Evolutionary conservation across 108 stramenopile genomes (phyloP), one percentile per base, ranked within the genome.

Genomic region (Conticribra guillardii): DNA sequence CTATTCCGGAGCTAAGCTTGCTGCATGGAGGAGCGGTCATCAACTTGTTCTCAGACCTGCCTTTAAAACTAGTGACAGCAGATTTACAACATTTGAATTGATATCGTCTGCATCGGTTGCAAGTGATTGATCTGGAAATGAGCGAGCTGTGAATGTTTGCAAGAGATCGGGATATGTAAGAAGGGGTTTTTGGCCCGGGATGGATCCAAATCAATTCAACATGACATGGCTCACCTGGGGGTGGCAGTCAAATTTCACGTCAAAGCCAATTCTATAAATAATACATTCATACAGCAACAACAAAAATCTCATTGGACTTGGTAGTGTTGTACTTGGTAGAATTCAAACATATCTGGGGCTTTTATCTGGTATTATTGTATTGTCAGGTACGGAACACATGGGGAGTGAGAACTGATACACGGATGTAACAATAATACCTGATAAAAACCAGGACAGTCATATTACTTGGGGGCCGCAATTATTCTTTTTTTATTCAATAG

Each of bases 41-140:
- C 65, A 67, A 18, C 33, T 66, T 8, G 48, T n/a, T 67, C 33
- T 67, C 1, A 53, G 55, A 44, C 65, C 65, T 23, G 29, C 55
- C 4, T 54, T 32, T 29, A 11, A 53, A n/a, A 32, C 22, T 18
- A 67, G 65, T 44, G 65, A 67, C 19, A 34, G 22, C 8, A 9
- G 55, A 24, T 67, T 67, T 17, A 67, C n/a, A 21, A 28, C 29
- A 16, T 24, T 28, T 16, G 23, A 67, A 56, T 52, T 32, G 23
- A 32, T 67, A 34, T 34, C 9, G 7, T 3, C 65, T 0, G 65
- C 29, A 16, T 16, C 54, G 9, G 55, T 67, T 55, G 52, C 65
- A 17, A 27, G 54, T 55, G 65, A 67, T 21, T 55, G 65, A 57
- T 54, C 65, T 2, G 65, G 65, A 34, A 67, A 67, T 67, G 65